Evolutionary conservation across 2,329 filamentous ascomycete genomes (phyloP), one percentile per base, ranked within the genome.

Genomic region (Scedosporium boydii): DNA sequence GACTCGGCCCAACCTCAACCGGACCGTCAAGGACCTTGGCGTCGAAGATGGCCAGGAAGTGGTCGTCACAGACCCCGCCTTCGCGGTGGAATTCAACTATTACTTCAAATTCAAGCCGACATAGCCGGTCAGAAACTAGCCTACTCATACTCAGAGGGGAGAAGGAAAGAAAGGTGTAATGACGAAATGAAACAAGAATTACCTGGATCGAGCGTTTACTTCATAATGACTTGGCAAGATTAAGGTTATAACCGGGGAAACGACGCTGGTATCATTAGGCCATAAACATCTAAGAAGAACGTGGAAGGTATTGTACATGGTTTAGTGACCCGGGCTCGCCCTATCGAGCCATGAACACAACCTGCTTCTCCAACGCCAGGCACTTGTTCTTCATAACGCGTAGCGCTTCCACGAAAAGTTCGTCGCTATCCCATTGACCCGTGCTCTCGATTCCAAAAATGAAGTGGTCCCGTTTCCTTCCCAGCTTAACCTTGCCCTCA

Each of bases 401-500:
- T 59, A 99, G 83, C 29, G 91, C 87, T 77, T 98, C 92, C 63
- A 99, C 76, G 79, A 99, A 98, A 66, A 99, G 81, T 75, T 92
- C 87, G 70, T 98, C 93, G 71, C 92, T 96, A 64, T 95, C 88
- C 80, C 91, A 96, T 77, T 99, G 95, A 5, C 95, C 96, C 0
- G 91, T 88, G 79, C 93, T 97, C 80, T 99, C 95, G 42, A 99
- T 83, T 62, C 87, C 89, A 81, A 95, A 99, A 75, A 99, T 98
- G 75, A 99, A 99, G 78, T 99, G 96, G 74, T 99, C 95, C 67
- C 92, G 82, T 69, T 92, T 80, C 62, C 96, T 83, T 53, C 95
- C 95, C 38, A 99, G 84, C 80, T 92, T 93, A 66, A 99, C 95
- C 80, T 97, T 99, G 72, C 87, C 90, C 76, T 95, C 86, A 77